Percentiles rank a stretch among this genome's conserved stretches.
phyloP scores from a whole-genome alignment of 2,329 filamentous ascomycete species.

The Diaporthe aspalathi region DNA sequence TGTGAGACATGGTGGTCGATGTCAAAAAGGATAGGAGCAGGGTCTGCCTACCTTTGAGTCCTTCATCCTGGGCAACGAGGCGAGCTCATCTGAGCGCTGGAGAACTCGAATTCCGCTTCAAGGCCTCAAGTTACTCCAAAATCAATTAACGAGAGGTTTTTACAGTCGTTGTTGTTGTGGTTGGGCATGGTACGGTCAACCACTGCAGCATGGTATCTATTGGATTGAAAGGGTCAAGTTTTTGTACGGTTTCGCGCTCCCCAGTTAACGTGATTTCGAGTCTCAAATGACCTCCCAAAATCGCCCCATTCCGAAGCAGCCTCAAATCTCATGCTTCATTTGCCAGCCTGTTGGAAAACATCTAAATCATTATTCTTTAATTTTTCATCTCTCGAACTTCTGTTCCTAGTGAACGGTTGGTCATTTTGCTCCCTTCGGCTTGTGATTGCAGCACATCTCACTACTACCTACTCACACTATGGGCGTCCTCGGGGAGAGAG shows the following conservation, averaged over 20 bases:
- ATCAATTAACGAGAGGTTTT: not conserved
- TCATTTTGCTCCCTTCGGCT: not conserved
- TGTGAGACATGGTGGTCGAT: constrained; percentile 26
- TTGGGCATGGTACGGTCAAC: not conserved
- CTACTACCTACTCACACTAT: not conserved
- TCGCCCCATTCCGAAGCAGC: not conserved
- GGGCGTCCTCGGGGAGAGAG: not conserved
- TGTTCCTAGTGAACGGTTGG: not conserved
- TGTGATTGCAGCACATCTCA: not conserved
- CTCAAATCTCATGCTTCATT: not conserved
- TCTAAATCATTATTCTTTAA: not conserved
- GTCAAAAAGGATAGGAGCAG: not conserved
- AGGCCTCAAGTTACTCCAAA: not conserved
- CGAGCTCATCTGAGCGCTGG: not conserved
- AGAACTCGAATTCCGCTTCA: not conserved
- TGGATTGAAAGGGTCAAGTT: constrained; percentile 21
- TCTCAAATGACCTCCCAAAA: not conserved
- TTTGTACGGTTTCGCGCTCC: constrained; percentile 5
- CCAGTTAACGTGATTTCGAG: not conserved
- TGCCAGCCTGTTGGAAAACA: too few relatives aligned
- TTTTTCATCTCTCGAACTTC: not conserved
- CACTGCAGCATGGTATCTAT: not conserved
- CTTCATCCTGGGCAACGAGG: constrained; percentile 26
- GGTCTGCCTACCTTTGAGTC: constrained; percentile 34
- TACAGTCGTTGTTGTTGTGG: constrained; percentile 15